phyloP scores from a whole-genome alignment of 2,329 filamentous ascomycete genomes.

The Cladosporium sphaerospermum region DNA sequence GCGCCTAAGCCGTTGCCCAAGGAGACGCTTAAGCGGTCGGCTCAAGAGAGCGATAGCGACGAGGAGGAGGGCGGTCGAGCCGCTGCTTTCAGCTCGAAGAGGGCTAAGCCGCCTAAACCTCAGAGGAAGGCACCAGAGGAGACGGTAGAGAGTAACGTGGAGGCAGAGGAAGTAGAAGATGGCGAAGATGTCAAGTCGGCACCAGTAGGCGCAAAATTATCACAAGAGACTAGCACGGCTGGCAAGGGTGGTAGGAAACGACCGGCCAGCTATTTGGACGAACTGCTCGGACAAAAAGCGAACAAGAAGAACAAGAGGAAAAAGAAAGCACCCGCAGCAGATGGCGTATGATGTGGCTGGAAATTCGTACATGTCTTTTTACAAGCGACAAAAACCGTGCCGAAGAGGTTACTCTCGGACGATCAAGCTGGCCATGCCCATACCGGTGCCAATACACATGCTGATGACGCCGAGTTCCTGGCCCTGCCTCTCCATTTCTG shows the following conservation, averaged over 20 bases:
- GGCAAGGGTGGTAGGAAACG: conserved; percentile 29
- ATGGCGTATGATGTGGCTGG: neutral
- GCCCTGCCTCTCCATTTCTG: conserved; percentile 59
- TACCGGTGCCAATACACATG: conserved; percentile 64
- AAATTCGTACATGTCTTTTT: conserved; percentile 21
- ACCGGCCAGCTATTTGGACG: conserved; percentile 48
- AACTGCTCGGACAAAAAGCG: conserved; percentile 43
- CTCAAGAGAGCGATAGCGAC: conserved; percentile 31
- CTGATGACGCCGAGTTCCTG: conserved; percentile 77
- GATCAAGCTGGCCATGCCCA: conserved; percentile 50
- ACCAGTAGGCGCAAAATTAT: conserved; percentile 10
- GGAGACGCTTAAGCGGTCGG: conserved; percentile 10
- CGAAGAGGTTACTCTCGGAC: conserved; percentile 36
- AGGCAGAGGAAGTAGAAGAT: conserved; percentile 19
- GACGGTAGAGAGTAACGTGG: neutral
- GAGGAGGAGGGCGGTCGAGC: conserved; percentile 23
- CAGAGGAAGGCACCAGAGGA: neutral
- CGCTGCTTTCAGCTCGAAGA: conserved; percentile 20
- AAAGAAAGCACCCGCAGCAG: conserved; percentile 13
- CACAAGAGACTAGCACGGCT: neutral
- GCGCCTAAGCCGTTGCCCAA: neutral
- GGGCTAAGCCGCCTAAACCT: conserved; percentile 7
- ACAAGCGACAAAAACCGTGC: neutral
- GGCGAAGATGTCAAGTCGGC: conserved; percentile 32
- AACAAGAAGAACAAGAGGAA: conserved; percentile 46